Percentiles rank a stretch among this genome's conserved stretches.
phyloP scores from a whole-genome alignment of 768 basidiomycete species.

The Lactifluus rugatus region DNA sequence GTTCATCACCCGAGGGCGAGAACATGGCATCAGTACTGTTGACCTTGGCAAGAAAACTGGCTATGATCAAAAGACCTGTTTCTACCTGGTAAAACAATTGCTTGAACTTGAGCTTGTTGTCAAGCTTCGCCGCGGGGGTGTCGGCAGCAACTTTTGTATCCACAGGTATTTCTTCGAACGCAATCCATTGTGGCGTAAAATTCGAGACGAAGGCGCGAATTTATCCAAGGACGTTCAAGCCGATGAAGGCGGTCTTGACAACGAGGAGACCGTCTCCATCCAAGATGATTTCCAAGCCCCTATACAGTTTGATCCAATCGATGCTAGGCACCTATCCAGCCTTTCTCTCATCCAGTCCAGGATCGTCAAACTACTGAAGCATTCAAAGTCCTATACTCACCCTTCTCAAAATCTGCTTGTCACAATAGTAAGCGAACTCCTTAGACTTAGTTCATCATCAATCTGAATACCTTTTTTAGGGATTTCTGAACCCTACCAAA shows the following conservation, averaged over 20 bases:
- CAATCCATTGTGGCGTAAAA: slow-evolving; percentile 65
- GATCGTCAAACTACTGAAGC: slow-evolving; percentile 60
- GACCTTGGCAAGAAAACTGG: slow-evolving; percentile 66
- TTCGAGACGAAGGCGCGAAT: slow-evolving; percentile 57
- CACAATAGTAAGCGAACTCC: slow-evolving; percentile 47
- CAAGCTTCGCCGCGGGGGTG: slow-evolving; percentile 69
- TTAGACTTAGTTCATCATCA: neutral
- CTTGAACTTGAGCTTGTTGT: slow-evolving; percentile 63
- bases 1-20: slow-evolving; percentile 72
- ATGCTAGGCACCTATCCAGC: slow-evolving; percentile 69
- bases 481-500: slow-evolving; percentile 64
- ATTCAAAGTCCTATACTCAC: slow-evolving; percentile 61
- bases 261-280: slow-evolving; percentile 19
- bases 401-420: slow-evolving; percentile 67
- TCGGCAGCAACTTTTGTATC: slow-evolving; percentile 68
- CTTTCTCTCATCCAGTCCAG: slow-evolving; percentile 61
- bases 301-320: slow-evolving; percentile 61
- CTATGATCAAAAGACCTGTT: slow-evolving; percentile 86
- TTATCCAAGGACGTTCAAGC: slow-evolving; percentile 24
- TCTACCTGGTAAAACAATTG: slow-evolving; percentile 74
- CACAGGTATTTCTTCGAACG: slow-evolving; percentile 79
- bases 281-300: slow-evolving; percentile 20
- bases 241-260: slow-evolving; percentile 29
- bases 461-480: slow-evolving; percentile 34
- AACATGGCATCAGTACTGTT: slow-evolving; percentile 67